A percentile compares a stretch with the other conserved stretches of the same genome.
These are phyloP conservation scores for Apocynum venetum DNA, from an alignment of 257 asterid genomes.

Conservation along the genomic window DNA sequence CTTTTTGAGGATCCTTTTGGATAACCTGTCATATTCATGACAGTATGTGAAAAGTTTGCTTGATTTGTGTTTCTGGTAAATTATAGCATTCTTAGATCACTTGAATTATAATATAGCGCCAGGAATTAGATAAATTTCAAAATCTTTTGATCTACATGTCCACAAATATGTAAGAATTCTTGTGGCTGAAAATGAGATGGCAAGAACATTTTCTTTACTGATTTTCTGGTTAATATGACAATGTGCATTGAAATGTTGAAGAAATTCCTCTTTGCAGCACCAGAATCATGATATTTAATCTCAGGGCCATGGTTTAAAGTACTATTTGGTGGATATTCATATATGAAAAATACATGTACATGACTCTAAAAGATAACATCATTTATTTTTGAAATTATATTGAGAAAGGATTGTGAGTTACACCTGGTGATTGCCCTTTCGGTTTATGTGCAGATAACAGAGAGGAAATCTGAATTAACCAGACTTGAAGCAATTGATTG, in stretches of 20 bases:
- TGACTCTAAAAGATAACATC: background rate
- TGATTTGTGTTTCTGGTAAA: background rate
- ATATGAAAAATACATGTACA: background rate
- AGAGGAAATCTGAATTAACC: constrained; percentile 70
- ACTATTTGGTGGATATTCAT: background rate
- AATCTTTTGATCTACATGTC: background rate
- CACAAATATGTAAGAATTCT: background rate
- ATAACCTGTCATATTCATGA: background rate
- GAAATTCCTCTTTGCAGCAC: background rate
- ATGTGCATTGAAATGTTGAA: background rate
- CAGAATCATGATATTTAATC: background rate
- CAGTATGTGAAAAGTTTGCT: background rate
- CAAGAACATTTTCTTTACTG: background rate
- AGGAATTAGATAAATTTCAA: background rate
- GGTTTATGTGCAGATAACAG: constrained; percentile 47
- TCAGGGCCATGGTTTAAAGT: background rate
- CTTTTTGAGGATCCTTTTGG: background rate
- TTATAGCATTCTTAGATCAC: background rate
- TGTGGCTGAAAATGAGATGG: background rate
- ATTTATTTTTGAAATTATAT: constrained; percentile 1
- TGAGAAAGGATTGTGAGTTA: background rate
- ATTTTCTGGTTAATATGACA: background rate
- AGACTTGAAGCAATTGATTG: constrained; percentile 76
- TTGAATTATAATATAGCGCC: background rate
- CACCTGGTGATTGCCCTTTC: constrained; percentile 20